phyloP scores from a whole-genome alignment of 371 early-diverging fungal species.

The Zychaea mexicana region DNA sequence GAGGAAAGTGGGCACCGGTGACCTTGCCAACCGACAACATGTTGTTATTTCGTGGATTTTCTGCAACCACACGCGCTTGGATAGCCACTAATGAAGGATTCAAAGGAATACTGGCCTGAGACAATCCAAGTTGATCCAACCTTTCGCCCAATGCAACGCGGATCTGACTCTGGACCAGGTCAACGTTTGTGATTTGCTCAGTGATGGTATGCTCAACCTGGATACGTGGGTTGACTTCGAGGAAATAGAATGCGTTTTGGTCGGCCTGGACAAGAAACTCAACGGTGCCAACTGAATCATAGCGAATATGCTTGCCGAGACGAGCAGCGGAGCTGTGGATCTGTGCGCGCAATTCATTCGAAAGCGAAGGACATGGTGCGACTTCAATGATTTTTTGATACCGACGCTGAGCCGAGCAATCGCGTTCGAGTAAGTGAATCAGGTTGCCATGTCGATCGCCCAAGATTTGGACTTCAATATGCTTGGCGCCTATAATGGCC shows the following conservation, averaged over 20 bases:
- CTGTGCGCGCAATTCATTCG: conserved; percentile 14
- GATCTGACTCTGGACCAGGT: conserved; percentile 61
- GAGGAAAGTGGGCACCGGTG: conserved; percentile 24
- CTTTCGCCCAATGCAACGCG: conserved; percentile 34
- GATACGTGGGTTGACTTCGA: conserved; percentile 93
- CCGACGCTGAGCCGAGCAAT: conserved; percentile 86
- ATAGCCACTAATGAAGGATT: conserved; percentile 32
- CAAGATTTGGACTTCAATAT: conserved; percentile 86
- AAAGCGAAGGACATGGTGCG: conserved; percentile 44
- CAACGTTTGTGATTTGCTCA: conserved; percentile 90
- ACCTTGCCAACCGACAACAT: conserved; percentile 45
- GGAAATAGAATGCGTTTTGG: conserved; percentile 75
- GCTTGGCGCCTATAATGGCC: conserved; percentile 85
- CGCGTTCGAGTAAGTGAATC: conserved; percentile 83
- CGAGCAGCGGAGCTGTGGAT: conserved; percentile 33
- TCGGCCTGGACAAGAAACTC: conserved; percentile 74
- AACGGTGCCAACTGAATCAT: conserved; percentile 70
- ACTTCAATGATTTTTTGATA: conserved; percentile 84
- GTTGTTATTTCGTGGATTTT: conserved; percentile 38
- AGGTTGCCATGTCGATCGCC: conserved; percentile 75
- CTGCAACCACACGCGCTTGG: conserved; percentile 47
- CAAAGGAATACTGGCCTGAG: conserved; percentile 12
- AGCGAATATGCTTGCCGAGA: conserved; percentile 26
- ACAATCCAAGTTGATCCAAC: conserved; percentile 18
- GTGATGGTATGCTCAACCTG: conserved; percentile 95